Conservation (phyloP, 140 eudicot species). For the Senecio squalidus region DNA sequence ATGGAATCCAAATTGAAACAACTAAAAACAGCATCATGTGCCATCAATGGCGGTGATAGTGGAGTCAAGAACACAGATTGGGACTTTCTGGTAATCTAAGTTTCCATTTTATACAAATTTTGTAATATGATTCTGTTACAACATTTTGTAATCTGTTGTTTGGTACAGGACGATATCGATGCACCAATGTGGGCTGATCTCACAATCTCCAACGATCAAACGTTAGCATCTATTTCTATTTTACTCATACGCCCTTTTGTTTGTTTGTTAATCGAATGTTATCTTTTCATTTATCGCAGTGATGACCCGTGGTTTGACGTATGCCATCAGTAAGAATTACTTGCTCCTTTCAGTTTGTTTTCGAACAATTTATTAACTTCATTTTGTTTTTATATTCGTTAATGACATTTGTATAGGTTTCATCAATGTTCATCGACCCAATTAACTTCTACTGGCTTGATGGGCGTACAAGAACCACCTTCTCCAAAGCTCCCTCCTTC, state of each 20-base stretch:
- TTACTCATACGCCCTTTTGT: no score
- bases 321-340: slow-evolving; percentile 49
- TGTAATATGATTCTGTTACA: no score
- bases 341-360: neutral
- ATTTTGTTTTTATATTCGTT: neutral
- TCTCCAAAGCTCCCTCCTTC: slow-evolving; percentile 65
- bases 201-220: neutral
- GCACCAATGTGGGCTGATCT: slow-evolving; percentile 44
- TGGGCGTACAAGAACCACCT: slow-evolving; percentile 29
- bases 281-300: slow-evolving; percentile 35
- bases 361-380: neutral
- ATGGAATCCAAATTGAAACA: slow-evolving; percentile 8
- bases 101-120: neutral
- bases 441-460: slow-evolving; percentile 30
- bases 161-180: slow-evolving; percentile 33
- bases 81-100: slow-evolving; percentile 29
- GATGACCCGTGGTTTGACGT: slow-evolving; percentile 64
- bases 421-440: slow-evolving; percentile 53
- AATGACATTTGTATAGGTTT: slow-evolving; percentile 38
- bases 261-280: neutral
- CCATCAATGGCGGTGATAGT: neutral
- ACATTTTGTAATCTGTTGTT: neutral
- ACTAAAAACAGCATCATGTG: slow-evolving; percentile 4
- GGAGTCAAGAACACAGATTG: neutral
- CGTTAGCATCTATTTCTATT: neutral